phyloP scores from a whole-genome alignment of 2,329 filamentous ascomycete genomes.

The Coniochaeta prunicola region DNA sequence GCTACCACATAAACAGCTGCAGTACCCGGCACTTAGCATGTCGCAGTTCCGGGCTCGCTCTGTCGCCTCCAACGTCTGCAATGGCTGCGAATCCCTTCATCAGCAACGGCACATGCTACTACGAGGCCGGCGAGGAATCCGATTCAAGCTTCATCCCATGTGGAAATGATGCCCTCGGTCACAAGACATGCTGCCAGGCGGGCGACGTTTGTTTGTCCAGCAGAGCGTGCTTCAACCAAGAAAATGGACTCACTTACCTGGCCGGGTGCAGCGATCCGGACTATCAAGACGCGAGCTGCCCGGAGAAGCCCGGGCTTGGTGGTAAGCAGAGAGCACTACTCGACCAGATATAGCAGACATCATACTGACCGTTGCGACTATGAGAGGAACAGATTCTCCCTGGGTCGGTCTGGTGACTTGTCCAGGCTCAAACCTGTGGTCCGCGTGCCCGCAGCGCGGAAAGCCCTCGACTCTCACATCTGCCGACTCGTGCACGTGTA shows the following conservation, averaged over 20 bases:
- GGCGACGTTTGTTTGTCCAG: slow-evolving; percentile 21
- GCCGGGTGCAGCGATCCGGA: slow-evolving; percentile 20
- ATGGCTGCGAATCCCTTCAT: slow-evolving; percentile 11
- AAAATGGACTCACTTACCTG: slow-evolving; percentile 16
- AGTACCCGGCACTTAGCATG: background rate
- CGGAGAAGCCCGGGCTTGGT: slow-evolving; percentile 14
- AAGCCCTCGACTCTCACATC: background rate
- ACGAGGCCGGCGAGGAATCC: slow-evolving; percentile 9
- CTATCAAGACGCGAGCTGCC: slow-evolving; percentile 18
- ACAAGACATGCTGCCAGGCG: slow-evolving; percentile 20
- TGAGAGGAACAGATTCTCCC: background rate
- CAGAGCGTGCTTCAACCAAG: slow-evolving; percentile 16
- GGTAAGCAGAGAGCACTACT: slow-evolving; percentile 5
- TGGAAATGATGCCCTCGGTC: slow-evolving; percentile 19
- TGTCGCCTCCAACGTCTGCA: background rate
- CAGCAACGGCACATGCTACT: slow-evolving; percentile 22
- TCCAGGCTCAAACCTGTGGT: background rate
- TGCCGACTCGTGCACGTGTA: background rate
- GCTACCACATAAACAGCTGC: background rate
- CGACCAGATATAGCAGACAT: background rate
- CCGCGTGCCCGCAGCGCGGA: background rate
- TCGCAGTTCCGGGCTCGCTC: background rate
- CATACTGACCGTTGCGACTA: background rate
- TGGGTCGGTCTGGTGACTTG: slow-evolving; percentile 2
- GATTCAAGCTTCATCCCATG: slow-evolving; percentile 17